Percentiles rank a stretch among this genome's conserved stretches.
Evolutionary conservation across 2,329 filamentous ascomycete species (phyloP).

Genomic region (Neoascochyta sp.): DNA sequence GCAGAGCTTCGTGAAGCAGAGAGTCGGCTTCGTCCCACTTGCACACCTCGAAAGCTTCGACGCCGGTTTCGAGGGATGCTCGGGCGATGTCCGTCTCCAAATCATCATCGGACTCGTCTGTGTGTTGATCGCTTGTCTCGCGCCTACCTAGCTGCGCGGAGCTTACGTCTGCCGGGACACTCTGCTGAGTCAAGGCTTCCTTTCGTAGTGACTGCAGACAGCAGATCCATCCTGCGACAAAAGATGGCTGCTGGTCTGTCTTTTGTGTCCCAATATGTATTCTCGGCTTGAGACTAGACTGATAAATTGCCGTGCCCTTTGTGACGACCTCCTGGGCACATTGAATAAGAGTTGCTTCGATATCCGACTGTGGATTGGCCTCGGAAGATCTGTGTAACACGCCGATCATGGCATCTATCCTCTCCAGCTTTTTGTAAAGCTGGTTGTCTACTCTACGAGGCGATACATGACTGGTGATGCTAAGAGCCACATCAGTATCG

Average conservation of each 20-base stretch:
- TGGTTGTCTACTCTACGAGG: constrained; percentile 5
- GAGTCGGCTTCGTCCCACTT: constrained; percentile 23
- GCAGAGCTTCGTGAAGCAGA: constrained; percentile 26
- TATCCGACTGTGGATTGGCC: constrained; percentile 6
- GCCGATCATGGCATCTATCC: constrained; percentile 8
- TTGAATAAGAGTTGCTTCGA: constrained; percentile 10
- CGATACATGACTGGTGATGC: constrained; percentile 3
- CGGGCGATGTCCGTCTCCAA: constrained; percentile 23
- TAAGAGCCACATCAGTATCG: constrained; percentile 6
- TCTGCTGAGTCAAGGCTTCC: too few relatives aligned
- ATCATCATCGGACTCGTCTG: constrained; percentile 22
- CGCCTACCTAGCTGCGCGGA: too few relatives aligned
- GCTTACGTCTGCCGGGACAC: neutral
- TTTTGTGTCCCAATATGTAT: neutral
- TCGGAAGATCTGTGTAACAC: constrained; percentile 10
- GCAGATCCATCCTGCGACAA: too few relatives aligned
- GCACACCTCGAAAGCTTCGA: constrained; percentile 17
- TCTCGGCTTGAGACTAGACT: constrained; percentile 1
- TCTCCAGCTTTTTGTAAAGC: constrained; percentile 3
- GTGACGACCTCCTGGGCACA: constrained; percentile 11
- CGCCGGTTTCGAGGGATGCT: constrained; percentile 21
- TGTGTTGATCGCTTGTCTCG: constrained; percentile 1
- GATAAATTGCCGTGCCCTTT: constrained; percentile 3
- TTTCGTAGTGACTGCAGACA: too few relatives aligned
- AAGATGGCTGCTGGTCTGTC: too few relatives aligned